Percentiles rank a stretch among this genome's conserved stretches.
These are phyloP conservation scores for Aphanocladium album DNA, from an alignment of 2,329 filamentous ascomycete species.

Conservation along the genomic window DNA sequence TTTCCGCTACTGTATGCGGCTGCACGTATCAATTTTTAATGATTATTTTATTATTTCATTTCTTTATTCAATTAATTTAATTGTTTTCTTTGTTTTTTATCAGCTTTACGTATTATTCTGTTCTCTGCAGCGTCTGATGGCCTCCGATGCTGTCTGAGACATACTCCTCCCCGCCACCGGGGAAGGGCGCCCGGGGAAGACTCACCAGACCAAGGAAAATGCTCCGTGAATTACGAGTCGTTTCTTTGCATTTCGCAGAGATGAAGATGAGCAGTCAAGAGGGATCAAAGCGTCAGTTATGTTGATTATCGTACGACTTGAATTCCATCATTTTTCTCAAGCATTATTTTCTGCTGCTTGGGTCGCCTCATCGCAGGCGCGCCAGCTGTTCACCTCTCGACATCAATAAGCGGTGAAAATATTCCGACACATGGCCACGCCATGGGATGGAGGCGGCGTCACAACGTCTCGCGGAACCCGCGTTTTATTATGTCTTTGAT, in stretches of 20 bases:
- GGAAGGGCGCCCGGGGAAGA: not conserved
- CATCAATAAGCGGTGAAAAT: slow-evolving; percentile 12
- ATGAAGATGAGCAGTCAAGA: not conserved
- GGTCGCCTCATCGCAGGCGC: not conserved
- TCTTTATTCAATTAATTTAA: not conserved
- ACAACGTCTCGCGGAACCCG: not conserved
- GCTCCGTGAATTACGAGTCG: not conserved
- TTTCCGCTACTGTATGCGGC: not conserved
- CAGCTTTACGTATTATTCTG: not conserved
- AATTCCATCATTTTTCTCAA: not conserved
- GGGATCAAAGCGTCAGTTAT: not conserved
- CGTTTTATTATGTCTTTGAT: not conserved
- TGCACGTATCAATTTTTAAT: not conserved
- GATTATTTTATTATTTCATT: slow-evolving; percentile 1
- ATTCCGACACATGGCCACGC: slow-evolving; percentile 1
- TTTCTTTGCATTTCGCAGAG: not conserved
- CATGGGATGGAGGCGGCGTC: slow-evolving; percentile 1
- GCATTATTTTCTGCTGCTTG: not conserved
- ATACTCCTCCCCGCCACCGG: not conserved
- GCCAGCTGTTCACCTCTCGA: not conserved
- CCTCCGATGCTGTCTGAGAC: slow-evolving; percentile 9
- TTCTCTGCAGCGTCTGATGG: not conserved
- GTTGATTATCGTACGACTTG: not conserved
- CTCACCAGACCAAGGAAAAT: not conserved
- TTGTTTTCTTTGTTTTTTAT: not conserved